A percentile compares a stretch with the other conserved stretches of the same genome.
These are phyloP conservation scores for Penicillium silybi DNA, from an alignment of 495 filamentous ascomycete genomes.

Conservation along the genomic window DNA sequence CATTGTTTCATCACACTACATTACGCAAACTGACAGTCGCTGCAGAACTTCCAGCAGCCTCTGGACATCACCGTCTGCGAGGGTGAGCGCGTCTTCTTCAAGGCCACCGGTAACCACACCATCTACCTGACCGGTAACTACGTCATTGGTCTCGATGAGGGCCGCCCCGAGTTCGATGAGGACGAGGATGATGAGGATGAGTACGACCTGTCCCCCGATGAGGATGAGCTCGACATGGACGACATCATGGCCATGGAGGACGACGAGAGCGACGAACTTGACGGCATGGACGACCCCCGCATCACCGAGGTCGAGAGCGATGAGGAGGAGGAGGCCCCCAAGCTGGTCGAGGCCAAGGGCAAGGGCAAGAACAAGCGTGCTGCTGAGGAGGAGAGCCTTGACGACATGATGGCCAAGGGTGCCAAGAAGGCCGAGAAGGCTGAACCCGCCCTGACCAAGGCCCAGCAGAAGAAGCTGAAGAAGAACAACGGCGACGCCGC, in stretches of 20 bases:
- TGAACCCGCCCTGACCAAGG: slow-evolving; percentile 75
- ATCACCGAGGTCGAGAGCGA: slow-evolving; percentile 83
- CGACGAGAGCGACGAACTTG: slow-evolving; percentile 80
- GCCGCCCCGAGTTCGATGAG: slow-evolving; percentile 49
- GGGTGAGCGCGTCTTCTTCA: slow-evolving; percentile 85
- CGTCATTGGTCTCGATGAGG: slow-evolving; percentile 58
- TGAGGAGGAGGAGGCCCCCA: slow-evolving; percentile 74
- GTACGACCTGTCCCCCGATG: slow-evolving; percentile 78
- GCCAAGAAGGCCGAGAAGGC: slow-evolving; percentile 52
- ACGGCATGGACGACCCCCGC: slow-evolving; percentile 72
- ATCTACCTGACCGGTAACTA: slow-evolving; percentile 96
- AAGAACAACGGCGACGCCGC: slow-evolving; percentile 90
- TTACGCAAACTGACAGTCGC: slow-evolving; percentile 9
- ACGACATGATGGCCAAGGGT: slow-evolving; percentile 75
- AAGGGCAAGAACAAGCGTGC: slow-evolving; percentile 90
- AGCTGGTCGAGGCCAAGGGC: slow-evolving; percentile 68
- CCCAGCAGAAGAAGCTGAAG: slow-evolving; percentile 98
- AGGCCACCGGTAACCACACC: slow-evolving; percentile 82
- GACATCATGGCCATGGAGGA: slow-evolving; percentile 54
- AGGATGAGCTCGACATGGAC: slow-evolving; percentile 57
- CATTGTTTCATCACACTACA: background rate
- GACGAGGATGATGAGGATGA: slow-evolving; percentile 65
- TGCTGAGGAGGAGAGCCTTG: slow-evolving; percentile 64
- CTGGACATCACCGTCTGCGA: slow-evolving; percentile 86
- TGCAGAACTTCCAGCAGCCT: slow-evolving; percentile 91